Conservation (phyloP, 1,284 basidiomycete genomes). For the Cryptococcus deneoformans region DNA sequence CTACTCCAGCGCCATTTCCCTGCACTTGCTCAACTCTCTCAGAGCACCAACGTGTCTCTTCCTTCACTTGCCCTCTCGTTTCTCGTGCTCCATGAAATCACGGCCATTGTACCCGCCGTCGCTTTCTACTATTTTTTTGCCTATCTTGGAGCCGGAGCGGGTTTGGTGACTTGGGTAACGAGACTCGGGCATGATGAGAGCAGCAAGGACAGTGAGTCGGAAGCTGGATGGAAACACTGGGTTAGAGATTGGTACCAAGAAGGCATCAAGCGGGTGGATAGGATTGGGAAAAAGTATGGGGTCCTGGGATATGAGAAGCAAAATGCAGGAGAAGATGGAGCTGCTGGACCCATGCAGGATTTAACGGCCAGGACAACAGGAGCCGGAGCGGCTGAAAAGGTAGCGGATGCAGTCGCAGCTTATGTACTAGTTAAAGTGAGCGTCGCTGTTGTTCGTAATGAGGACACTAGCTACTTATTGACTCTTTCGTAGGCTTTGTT, state of each 20-base stretch:
- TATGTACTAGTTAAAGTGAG: slow-evolving; percentile 80
- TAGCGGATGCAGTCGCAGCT: slow-evolving; percentile 63
- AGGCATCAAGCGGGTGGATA: slow-evolving; percentile 66
- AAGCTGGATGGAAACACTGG: slow-evolving; percentile 31
- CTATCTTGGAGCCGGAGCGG: slow-evolving; percentile 67
- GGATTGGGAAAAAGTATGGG: slow-evolving; percentile 74
- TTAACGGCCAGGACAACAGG: neutral
- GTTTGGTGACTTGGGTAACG: slow-evolving; percentile 54
- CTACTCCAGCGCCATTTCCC: slow-evolving; percentile 23
- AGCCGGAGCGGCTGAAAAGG: slow-evolving; percentile 32
- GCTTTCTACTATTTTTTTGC: slow-evolving; percentile 71
- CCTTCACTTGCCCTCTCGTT: slow-evolving; percentile 77
- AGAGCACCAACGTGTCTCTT: slow-evolving; percentile 55
- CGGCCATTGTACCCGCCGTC: slow-evolving; percentile 73
- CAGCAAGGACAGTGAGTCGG: slow-evolving; percentile 44
- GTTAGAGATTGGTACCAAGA: slow-evolving; percentile 65
- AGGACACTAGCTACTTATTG: neutral
- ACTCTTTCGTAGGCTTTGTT: slow-evolving; percentile 61
- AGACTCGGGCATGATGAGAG: slow-evolving; percentile 3
- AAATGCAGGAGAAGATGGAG: neutral
- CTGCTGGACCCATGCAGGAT: neutral
- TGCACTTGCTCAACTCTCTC: slow-evolving; percentile 25
- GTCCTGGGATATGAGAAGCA: slow-evolving; percentile 71
- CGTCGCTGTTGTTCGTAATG: neutral
- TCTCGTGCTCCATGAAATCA: slow-evolving; percentile 79